These are phyloP conservation scores for Tolypocladium capitatum DNA, from an alignment of 2,329 filamentous ascomycete genomes.

Conservation along the genomic window DNA sequence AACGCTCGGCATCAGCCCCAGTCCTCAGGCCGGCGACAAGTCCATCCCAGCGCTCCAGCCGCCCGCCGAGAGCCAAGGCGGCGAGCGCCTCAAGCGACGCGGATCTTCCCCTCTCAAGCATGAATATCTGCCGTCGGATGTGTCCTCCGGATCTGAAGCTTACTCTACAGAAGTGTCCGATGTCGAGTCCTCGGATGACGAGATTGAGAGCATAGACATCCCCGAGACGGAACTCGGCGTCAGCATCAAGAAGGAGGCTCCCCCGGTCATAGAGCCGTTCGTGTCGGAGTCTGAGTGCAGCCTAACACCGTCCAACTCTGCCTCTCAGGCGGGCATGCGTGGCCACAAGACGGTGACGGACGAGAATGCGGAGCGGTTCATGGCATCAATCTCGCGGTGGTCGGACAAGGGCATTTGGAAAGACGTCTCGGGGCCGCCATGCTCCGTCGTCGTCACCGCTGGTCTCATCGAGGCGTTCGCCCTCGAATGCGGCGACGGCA, in stretches of 20 bases:
- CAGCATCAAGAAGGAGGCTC: constrained; percentile 32
- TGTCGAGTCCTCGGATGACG: constrained; percentile 35
- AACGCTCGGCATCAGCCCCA: constrained; percentile 26
- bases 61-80: constrained; percentile 27
- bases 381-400: constrained; percentile 49
- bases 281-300: constrained; percentile 42
- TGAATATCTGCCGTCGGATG: constrained; percentile 80
- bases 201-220: constrained; percentile 47
- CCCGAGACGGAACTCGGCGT: constrained; percentile 45
- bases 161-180: constrained; percentile 38
- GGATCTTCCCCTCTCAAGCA: constrained; percentile 92
- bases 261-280: constrained; percentile 22
- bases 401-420: constrained; percentile 49
- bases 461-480: constrained; percentile 46
- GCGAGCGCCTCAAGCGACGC: constrained; percentile 46
- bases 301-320: constrained; percentile 67
- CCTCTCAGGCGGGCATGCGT: constrained; percentile 54
- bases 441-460: constrained; percentile 42
- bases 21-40: constrained; percentile 16
- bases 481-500: constrained; percentile 18
- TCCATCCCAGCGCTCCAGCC: constrained; percentile 9
- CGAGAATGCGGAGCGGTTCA: constrained; percentile 31
- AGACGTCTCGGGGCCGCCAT: constrained; percentile 37
- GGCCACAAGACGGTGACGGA: constrained; percentile 28
- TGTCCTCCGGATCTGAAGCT: constrained; percentile 42